Conservation (phyloP, 1,284 basidiomycete species). For the Rhodofomes roseus region DNA sequence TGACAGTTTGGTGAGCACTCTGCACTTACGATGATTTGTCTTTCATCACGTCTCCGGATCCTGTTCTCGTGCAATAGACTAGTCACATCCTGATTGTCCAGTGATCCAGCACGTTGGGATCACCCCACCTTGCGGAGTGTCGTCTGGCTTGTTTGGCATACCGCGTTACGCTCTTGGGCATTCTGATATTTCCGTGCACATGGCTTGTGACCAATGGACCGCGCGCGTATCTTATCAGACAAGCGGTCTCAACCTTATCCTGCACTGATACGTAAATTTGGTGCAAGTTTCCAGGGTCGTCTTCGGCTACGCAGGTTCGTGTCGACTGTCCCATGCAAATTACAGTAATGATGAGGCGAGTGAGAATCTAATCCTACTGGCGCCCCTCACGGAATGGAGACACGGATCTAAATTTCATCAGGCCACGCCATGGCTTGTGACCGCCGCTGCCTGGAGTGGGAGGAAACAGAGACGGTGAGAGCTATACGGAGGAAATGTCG, state of each 20-base stretch:
- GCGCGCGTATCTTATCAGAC: slow-evolving; percentile 3
- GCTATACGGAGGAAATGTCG: not conserved
- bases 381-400: slow-evolving; percentile 6
- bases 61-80: not conserved
- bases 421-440: not conserved
- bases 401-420: slow-evolving; percentile 5
- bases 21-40: not conserved
- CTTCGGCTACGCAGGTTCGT: slow-evolving; percentile 1
- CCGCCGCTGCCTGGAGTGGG: not conserved
- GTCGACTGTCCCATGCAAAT: slow-evolving; percentile 2
- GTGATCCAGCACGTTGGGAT: not conserved
- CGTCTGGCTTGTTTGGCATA: not conserved
- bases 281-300: slow-evolving; percentile 1
- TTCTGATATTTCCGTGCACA: not conserved
- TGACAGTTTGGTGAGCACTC: not conserved
- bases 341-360: not conserved
- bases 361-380: slow-evolving; percentile 3
- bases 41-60: not conserved
- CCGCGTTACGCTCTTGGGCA: not conserved
- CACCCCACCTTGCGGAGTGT: not conserved
- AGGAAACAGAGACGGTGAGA: not conserved
- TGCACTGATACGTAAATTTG: not conserved
- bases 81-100: not conserved
- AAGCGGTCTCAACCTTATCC: slow-evolving; percentile 2
- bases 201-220: not conserved